Conservation (phyloP, 768 basidiomycete genomes). For the Pulveroboletus sp. region DNA sequence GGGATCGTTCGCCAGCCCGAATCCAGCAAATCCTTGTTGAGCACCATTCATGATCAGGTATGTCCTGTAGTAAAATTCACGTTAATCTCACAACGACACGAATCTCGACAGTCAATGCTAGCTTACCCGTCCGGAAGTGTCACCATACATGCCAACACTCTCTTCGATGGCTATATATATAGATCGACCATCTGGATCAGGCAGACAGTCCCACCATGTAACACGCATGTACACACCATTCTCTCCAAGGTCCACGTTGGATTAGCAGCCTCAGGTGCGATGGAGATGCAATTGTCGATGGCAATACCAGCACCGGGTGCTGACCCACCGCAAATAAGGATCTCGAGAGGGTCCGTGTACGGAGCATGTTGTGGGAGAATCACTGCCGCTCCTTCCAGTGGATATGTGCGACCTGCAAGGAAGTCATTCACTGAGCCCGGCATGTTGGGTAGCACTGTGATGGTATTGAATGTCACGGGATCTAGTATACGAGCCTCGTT, state of each 20-base stretch:
- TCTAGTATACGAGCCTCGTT: slow-evolving; percentile 78
- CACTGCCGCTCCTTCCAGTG: slow-evolving; percentile 66
- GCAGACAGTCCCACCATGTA: background rate
- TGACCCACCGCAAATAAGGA: slow-evolving; percentile 76
- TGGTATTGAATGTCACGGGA: slow-evolving; percentile 58
- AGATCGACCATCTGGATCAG: background rate
- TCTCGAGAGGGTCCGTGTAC: slow-evolving; percentile 64
- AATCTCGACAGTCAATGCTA: rapidly evolving
- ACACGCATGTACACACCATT: slow-evolving; percentile 49
- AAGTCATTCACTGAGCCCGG: slow-evolving; percentile 71
- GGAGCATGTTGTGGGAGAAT: slow-evolving; percentile 67
- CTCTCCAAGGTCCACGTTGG: slow-evolving; percentile 70
- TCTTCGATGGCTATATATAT: slow-evolving; percentile 50
- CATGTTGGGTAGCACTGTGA: slow-evolving; percentile 60
- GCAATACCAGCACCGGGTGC: slow-evolving; percentile 46
- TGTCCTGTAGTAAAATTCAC: slow-evolving; percentile 45
- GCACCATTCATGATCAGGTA: slow-evolving; percentile 76
- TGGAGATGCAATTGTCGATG: slow-evolving; percentile 69
- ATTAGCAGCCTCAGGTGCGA: slow-evolving; percentile 57
- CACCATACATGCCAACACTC: slow-evolving; percentile 75
- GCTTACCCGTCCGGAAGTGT: slow-evolving; percentile 46
- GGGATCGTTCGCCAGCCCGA: slow-evolving; percentile 62
- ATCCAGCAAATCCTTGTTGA: slow-evolving; percentile 64
- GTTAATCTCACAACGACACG: background rate
- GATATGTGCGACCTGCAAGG: slow-evolving; percentile 73